Evolutionary conservation across 208 protist species (phyloP).

Genomic region (Crithidia brevicula): DNA sequence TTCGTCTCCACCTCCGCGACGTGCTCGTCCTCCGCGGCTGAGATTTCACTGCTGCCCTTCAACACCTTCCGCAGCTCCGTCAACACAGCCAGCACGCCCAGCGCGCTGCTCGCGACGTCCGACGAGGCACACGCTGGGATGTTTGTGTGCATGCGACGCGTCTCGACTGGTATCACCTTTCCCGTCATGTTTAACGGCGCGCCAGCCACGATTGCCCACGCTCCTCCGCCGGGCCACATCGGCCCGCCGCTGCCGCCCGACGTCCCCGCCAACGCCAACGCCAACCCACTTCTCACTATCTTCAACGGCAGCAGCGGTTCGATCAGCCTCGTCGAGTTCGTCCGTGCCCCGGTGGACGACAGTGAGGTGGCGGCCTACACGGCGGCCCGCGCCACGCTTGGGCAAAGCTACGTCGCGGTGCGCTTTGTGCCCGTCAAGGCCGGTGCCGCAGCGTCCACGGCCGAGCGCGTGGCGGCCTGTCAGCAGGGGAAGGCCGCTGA

Average conservation of each 20-base stretch:
- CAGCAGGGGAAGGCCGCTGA: conserved; percentile 24
- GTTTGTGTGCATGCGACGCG: conserved; percentile 41
- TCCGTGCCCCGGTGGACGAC: conserved; percentile 9
- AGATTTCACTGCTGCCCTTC: conserved; percentile 28
- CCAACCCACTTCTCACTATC: conserved; percentile 30
- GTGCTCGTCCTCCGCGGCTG: conserved; percentile 31
- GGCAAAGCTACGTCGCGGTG: conserved; percentile 26
- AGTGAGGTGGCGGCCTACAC: conserved; percentile 28
- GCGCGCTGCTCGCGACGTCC: conserved; percentile 20
- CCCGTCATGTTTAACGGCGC: conserved; percentile 14
- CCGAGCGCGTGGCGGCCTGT: conserved; percentile 24
- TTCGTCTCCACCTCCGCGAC: conserved; percentile 45
- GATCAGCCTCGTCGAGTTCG: conserved; percentile 38
- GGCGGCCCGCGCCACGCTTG: conserved; percentile 19
- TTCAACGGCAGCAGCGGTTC: conserved; percentile 58
- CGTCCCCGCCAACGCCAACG: not conserved
- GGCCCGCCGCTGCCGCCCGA: too few relatives aligned
- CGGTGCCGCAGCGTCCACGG: conserved; percentile 29
- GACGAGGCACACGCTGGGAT: not conserved
- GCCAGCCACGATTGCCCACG: conserved; percentile 16
- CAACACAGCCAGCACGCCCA: conserved; percentile 8
- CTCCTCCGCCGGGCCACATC: too few relatives aligned
- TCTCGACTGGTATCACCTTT: conserved; percentile 27
- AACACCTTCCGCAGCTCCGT: conserved; percentile 29
- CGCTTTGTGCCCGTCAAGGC: conserved; percentile 30